phyloP scores from a whole-genome alignment of 1,284 basidiomycete genomes.

The Boletus semigastroideus region DNA sequence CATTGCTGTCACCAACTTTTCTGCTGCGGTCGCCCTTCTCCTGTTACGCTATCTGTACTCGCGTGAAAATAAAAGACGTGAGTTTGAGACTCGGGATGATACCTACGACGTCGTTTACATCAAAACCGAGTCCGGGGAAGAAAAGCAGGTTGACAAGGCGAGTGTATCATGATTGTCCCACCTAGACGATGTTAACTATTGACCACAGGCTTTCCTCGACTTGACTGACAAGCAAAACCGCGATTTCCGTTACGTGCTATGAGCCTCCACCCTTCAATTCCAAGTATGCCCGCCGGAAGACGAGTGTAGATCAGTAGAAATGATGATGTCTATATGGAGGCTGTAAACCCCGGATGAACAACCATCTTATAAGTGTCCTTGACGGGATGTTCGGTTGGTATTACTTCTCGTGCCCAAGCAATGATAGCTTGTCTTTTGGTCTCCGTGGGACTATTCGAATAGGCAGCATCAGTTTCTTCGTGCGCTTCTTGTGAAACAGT shows the following conservation, averaged over 20 bases:
- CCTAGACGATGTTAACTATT: conserved; percentile 6
- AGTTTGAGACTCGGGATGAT: conserved; percentile 53
- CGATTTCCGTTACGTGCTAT: conserved; percentile 59
- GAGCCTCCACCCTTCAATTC: background rate
- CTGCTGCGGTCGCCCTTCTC: conserved; percentile 54
- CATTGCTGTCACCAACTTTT: conserved; percentile 56
- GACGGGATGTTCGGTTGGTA: conserved; percentile 23
- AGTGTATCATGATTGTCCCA: conserved; percentile 15
- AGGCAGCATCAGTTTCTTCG: background rate
- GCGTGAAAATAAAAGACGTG: conserved; percentile 63
- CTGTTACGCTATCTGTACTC: conserved; percentile 59
- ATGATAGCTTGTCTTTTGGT: conserved; percentile 17
- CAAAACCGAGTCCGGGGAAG: conserved; percentile 46
- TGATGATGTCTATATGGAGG: conserved; percentile 8
- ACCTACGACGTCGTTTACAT: conserved; percentile 67
- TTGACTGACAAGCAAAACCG: conserved; percentile 64
- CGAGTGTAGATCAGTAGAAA: conserved; percentile 18
- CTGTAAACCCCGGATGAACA: background rate
- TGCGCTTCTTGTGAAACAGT: conserved; percentile 1
- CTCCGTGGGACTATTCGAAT: conserved; percentile 5
- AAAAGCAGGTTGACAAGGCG: conserved; percentile 63
- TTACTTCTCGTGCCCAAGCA: conserved; percentile 21
- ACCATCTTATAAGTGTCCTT: conserved; percentile 27
- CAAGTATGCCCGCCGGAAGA: background rate
- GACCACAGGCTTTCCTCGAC: conserved; percentile 58